Conservation (phyloP, 176 grass and related monocot species). For the Hordeum marinum region DNA sequence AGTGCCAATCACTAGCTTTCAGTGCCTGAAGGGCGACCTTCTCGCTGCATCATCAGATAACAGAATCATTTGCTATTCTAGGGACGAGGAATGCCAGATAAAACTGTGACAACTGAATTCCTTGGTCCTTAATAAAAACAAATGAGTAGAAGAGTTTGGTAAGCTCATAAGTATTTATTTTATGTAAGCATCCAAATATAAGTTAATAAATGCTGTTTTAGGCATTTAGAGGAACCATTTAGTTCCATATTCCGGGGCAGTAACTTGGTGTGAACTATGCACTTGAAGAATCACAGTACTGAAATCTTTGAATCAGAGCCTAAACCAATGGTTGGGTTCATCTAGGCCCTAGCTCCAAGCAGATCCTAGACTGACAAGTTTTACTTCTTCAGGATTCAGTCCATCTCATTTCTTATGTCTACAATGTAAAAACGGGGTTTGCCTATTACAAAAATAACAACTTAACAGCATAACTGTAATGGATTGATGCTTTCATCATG, state of each 20-base stretch:
- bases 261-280: not conserved
- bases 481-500: not conserved
- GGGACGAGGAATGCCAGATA: not conserved
- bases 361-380: too few species aligned
- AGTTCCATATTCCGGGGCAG: not conserved
- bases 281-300: not conserved
- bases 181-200: not conserved
- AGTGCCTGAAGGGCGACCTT: conserved; percentile 91
- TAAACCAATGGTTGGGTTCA: too few species aligned
- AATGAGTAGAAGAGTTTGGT: not conserved
- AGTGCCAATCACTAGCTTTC: conserved; percentile 97
- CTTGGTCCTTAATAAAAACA: not conserved
- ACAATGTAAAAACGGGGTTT: not conserved
- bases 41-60: conserved; percentile 54
- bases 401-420: too few species aligned
- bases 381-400: too few species aligned
- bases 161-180: not conserved
- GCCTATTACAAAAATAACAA: not conserved
- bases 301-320: not conserved
- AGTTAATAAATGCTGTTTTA: not conserved
- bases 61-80: not conserved
- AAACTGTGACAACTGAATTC: not conserved
- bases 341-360: too few species aligned
- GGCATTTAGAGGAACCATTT: not conserved
- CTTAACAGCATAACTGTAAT: not conserved